Percentiles rank a stretch among this genome's conserved stretches.
Evolutionary conservation across 441 rosid genomes (phyloP).

Genomic region (Erodium chrysanthum): DNA sequence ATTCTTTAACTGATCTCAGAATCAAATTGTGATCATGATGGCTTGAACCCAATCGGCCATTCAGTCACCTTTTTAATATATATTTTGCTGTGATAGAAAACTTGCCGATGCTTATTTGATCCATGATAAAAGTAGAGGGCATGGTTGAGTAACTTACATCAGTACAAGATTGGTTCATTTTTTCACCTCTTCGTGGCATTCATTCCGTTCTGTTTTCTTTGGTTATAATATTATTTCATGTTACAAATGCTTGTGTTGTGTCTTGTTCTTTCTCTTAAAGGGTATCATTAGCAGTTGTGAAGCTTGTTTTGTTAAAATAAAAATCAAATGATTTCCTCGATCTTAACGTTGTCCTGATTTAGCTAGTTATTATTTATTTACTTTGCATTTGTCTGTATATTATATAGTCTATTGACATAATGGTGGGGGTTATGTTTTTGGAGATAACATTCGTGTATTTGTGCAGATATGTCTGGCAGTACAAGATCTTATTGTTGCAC

Average conservation of each 20-base stretch:
- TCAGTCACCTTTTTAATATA: not conserved
- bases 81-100: not conserved
- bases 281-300: not conserved
- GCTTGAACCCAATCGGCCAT: not conserved
- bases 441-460: constrained; percentile 20
- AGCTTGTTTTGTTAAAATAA: not conserved
- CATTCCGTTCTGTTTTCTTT: not conserved
- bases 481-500: constrained; percentile 82
- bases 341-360: not conserved
- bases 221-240: not conserved
- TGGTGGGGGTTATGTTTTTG: not conserved
- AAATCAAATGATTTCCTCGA: not conserved
- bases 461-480: constrained; percentile 75
- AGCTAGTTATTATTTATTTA: not conserved
- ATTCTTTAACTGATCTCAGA: not conserved
- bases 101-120: not conserved
- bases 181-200: not conserved
- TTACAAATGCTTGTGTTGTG: not conserved
- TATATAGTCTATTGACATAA: not conserved
- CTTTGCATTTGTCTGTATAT: not conserved
- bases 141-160: not conserved
- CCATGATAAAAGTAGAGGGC: not conserved
- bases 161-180: not conserved
- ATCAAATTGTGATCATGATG: constrained; percentile 4
- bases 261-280: not conserved